Evolutionary conservation across 768 basidiomycete species (phyloP).

Genomic region (Candolleomyces efflorescens): DNA sequence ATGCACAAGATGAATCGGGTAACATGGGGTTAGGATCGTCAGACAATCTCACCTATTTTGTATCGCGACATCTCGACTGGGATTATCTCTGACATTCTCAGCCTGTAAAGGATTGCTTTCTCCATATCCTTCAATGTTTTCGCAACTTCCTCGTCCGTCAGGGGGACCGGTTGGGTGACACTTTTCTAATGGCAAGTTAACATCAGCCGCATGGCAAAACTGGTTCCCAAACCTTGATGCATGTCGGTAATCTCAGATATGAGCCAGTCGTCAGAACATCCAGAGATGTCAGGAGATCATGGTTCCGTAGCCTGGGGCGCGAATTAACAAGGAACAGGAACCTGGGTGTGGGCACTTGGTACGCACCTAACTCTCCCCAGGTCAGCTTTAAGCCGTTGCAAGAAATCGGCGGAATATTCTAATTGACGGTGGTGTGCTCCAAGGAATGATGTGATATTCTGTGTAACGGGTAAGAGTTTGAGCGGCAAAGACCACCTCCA

Average conservation of each 20-base stretch:
- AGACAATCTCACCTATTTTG: conserved; percentile 47
- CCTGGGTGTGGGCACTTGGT: background rate
- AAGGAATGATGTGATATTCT: conserved; percentile 88
- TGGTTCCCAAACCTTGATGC: conserved; percentile 59
- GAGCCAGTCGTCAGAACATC: conserved; percentile 86
- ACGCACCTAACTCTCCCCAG: conserved; percentile 51
- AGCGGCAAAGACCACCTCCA: background rate
- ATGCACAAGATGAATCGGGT: conserved; percentile 11
- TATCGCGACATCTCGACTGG: conserved; percentile 79
- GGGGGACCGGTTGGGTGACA: conserved; percentile 57
- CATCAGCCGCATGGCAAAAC: background rate
- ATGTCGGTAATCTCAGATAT: conserved; percentile 77
- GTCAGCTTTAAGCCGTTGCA: too few relatives aligned
- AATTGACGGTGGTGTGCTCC: conserved; percentile 85
- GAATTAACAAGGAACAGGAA: conserved; percentile 4
- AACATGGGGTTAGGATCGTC: conserved; percentile 10
- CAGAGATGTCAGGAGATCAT: conserved; percentile 87
- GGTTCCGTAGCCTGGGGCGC: conserved; percentile 73
- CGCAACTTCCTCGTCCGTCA: conserved; percentile 64
- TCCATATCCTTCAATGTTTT: conserved; percentile 71
- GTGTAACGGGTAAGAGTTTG: conserved; percentile 7
- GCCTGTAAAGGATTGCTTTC: conserved; percentile 70
- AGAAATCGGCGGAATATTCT: conserved; percentile 49
- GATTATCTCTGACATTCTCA: conserved; percentile 74
- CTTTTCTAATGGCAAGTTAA: conserved; percentile 49